Percentiles rank a stretch among this genome's conserved stretches.
phyloP scores from a whole-genome alignment of 1,284 basidiomycete genomes.

The Athelia sp. region DNA sequence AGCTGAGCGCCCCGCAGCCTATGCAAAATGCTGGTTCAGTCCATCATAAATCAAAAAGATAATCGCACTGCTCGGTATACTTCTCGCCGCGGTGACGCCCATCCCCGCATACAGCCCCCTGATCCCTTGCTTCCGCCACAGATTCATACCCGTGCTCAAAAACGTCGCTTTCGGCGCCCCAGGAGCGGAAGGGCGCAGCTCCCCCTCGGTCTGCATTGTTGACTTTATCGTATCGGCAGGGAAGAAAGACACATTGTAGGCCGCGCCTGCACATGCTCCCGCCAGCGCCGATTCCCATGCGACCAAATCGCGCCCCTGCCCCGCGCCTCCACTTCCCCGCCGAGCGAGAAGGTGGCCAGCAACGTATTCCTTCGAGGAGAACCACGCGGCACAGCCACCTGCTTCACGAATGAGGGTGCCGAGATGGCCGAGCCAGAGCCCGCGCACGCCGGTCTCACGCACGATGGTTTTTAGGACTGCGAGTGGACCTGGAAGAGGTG shows the following conservation, averaged over 20 bases:
- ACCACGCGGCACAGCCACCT: constrained; percentile 86
- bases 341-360: constrained; percentile 51
- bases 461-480: constrained; percentile 63
- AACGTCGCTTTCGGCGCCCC: constrained; percentile 47
- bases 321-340: constrained; percentile 15
- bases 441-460: constrained; percentile 62
- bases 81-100: constrained; percentile 85
- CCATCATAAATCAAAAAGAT: constrained; percentile 91
- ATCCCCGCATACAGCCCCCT: constrained; percentile 93
- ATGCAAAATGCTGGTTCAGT: constrained; percentile 53
- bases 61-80: constrained; percentile 86
- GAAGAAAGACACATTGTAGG: constrained; percentile 79
- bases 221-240: constrained; percentile 89
- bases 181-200: constrained; percentile 47
- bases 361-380: constrained; percentile 78
- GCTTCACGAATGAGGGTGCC: constrained; percentile 86
- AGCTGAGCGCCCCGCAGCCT: too few relatives aligned
- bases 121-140: constrained; percentile 78
- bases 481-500: constrained; percentile 59
- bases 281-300: constrained; percentile 75
- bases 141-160: constrained; percentile 61
- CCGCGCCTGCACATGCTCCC: constrained; percentile 77
- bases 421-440: constrained; percentile 86
- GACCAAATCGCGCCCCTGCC: constrained; percentile 39
- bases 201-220: constrained; percentile 84